Conservation (phyloP, 176 grass and related monocot species). For the Tuctoria greenei region DNA sequence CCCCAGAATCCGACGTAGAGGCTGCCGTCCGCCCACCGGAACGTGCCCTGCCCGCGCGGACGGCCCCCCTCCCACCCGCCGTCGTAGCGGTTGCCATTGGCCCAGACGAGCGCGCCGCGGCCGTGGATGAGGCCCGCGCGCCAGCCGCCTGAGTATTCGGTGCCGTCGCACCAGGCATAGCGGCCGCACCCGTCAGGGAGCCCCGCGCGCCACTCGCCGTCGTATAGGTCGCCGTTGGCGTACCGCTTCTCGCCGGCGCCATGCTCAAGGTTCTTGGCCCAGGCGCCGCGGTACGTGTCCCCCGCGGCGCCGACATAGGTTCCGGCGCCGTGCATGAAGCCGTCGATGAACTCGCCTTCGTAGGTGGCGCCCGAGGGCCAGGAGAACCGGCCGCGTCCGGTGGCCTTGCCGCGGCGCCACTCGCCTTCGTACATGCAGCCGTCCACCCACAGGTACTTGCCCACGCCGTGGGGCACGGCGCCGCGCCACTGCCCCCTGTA, state of each 20-base stretch:
- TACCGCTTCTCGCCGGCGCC: constrained; percentile 70
- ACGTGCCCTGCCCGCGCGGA: constrained; percentile 71
- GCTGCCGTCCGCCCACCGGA: constrained; percentile 79
- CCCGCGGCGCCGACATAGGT: constrained; percentile 64
- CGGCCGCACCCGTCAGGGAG: constrained; percentile 67
- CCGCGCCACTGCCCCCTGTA: constrained; percentile 67
- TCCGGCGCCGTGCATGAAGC: constrained; percentile 72
- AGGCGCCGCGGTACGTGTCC: constrained; percentile 79
- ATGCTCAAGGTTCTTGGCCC: constrained; percentile 87
- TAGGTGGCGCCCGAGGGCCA: constrained; percentile 84
- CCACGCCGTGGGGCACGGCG: constrained; percentile 58
- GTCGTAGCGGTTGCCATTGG: constrained; percentile 77
- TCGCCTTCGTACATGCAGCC: constrained; percentile 91
- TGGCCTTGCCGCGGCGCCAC: constrained; percentile 69
- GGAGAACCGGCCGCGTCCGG: constrained; percentile 68
- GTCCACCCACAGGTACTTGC: constrained; percentile 81
- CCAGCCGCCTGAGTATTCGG: constrained; percentile 79
- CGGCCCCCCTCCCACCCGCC: constrained; percentile 79
- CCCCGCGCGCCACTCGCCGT: constrained; percentile 72
- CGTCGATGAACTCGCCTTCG: constrained; percentile 79
- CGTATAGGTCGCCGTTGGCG: constrained; percentile 76
- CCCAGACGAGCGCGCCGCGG: constrained; percentile 68
- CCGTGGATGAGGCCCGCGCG: constrained; percentile 67
- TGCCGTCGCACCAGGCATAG: constrained; percentile 69
- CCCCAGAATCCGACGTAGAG: constrained; percentile 78